Evolutionary conservation across 2,329 filamentous ascomycete genomes (phyloP), one percentile per base, ranked within the genome.

Genomic region (Aureobasidium sp.): DNA sequence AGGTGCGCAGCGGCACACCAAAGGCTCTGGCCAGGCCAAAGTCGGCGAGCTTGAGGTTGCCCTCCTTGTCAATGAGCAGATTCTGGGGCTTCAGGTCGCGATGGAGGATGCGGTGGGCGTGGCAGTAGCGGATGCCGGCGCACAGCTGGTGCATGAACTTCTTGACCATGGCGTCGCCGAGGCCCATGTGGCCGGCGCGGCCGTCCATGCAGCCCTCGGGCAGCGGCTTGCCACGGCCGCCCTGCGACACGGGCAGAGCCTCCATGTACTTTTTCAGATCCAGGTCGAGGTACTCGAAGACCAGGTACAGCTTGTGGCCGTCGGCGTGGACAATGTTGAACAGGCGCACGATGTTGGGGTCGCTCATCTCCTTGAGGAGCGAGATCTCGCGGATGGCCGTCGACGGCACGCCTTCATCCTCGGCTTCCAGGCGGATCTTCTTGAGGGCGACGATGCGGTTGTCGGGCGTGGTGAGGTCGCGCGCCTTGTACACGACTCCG

Each of bases 181-280:
- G 79, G 5, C 89, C 89, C 69, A 94, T 79, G 64, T 83, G 81
- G 72, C 83, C 80, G 61, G 90, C 77, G 56, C 84, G 73, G 25
- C 83, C 84, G 49, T 87, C 84, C 68, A 73, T 68, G 55, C 70
- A 68, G 53, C 89, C 90, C 68, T 93, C 89, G 9, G 91, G 91
- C 56, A 96, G 80, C 45, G 90, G 84, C 78, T 92, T 94, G 70
- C 90, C 91, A 64, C 91, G 86, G 44, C 91, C 91, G 68, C 91
- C 91, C 70, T 95, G 89, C 70, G 82, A 87, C 63, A 93, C 86
- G 4, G 91, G 91, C 47, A 96, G 82, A 7, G 91, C 84, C 76
- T 96, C 91, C 91, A 96, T 96, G 77, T 95, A 96, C 76, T 95
- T 96, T 80, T 96, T 96, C 69, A 96, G 80, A 70, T 96, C 91